phyloP scores from a whole-genome alignment of 768 basidiomycete species.

The Neoboletus subvelutipes region DNA sequence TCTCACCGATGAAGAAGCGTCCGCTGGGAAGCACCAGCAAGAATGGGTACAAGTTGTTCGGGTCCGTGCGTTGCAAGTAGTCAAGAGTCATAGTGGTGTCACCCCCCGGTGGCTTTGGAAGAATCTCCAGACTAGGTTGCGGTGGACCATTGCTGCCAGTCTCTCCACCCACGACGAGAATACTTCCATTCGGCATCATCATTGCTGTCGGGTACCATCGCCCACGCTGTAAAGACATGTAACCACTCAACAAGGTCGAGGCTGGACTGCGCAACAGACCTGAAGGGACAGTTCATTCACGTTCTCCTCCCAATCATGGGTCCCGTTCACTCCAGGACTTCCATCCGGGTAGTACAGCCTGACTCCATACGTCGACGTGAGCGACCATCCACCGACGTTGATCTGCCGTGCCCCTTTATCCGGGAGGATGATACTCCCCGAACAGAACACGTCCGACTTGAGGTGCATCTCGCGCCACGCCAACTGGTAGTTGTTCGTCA shows the following conservation, averaged over 20 bases:
- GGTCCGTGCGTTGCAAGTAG: slow-evolving; percentile 70
- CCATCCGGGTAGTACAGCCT: slow-evolving; percentile 75
- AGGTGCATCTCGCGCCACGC: slow-evolving; percentile 80
- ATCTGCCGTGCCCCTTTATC: slow-evolving; percentile 55
- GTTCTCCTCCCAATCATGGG: slow-evolving; percentile 82
- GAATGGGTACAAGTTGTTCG: slow-evolving; percentile 81
- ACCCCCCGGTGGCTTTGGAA: slow-evolving; percentile 67
- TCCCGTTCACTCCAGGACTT: slow-evolving; percentile 62
- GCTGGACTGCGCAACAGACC: slow-evolving; percentile 34
- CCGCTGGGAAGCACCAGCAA: slow-evolving; percentile 68
- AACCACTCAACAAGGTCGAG: neutral
- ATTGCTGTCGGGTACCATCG: slow-evolving; percentile 75
- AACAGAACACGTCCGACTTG: slow-evolving; percentile 78
- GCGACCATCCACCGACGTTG: slow-evolving; percentile 52
- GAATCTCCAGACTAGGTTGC: slow-evolving; percentile 67
- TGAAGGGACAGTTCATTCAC: slow-evolving; percentile 55
- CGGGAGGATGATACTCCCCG: slow-evolving; percentile 69
- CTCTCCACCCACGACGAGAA: slow-evolving; percentile 76
- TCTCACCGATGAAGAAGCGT: slow-evolving; percentile 66
- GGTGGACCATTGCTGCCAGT: slow-evolving; percentile 64
- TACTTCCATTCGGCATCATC: slow-evolving; percentile 69
- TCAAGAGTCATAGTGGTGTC: slow-evolving; percentile 59
- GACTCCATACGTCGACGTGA: slow-evolving; percentile 68
- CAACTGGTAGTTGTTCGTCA: slow-evolving; percentile 41
- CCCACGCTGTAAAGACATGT: slow-evolving; percentile 41